Evolutionary conservation across 1,139 yeast genomes (phyloP).

Genomic region (Nakaseomyces uthaithaninus): DNA sequence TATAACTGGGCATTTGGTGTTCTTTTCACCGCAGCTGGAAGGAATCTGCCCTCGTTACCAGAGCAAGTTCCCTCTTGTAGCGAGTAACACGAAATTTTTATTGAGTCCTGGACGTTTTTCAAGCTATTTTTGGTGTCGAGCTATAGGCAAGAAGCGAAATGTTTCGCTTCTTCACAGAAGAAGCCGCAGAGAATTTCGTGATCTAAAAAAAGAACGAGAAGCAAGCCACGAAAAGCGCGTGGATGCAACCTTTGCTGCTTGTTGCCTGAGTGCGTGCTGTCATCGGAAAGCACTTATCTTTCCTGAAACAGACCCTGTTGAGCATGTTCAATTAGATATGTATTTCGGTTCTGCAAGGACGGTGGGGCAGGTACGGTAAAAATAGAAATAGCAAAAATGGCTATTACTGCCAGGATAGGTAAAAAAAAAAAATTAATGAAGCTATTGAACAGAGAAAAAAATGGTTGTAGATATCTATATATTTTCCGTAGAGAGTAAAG

Average conservation of each 20-base stretch:
- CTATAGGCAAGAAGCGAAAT: not conserved
- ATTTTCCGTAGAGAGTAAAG: not conserved
- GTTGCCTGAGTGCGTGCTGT: no score
- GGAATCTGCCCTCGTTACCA: no score
- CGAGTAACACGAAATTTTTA: not conserved
- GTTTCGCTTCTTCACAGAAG: not conserved
- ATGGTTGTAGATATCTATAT: not conserved
- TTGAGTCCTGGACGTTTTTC: no score
- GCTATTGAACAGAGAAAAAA: not conserved
- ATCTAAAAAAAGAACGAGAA: no score
- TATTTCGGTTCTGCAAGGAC: not conserved
- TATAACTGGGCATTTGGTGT: no score
- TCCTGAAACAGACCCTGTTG: not conserved
- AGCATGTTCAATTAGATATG: not conserved
- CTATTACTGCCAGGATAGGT: not conserved
- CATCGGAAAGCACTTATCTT: constrained; percentile 1
- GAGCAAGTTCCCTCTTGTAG: no score
- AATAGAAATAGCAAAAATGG: not conserved
- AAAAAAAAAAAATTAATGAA: not conserved
- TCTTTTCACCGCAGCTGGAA: no score
- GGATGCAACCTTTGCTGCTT: not conserved
- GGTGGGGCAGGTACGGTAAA: not conserved
- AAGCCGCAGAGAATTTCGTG: not conserved
- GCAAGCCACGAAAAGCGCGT: constrained; percentile 3
- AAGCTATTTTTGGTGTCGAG: not conserved